A percentile compares a stretch with the other conserved stretches of the same genome.
Conservation (phyloP, 768 basidiomycete species). For the Suillus tomentosus region DNA sequence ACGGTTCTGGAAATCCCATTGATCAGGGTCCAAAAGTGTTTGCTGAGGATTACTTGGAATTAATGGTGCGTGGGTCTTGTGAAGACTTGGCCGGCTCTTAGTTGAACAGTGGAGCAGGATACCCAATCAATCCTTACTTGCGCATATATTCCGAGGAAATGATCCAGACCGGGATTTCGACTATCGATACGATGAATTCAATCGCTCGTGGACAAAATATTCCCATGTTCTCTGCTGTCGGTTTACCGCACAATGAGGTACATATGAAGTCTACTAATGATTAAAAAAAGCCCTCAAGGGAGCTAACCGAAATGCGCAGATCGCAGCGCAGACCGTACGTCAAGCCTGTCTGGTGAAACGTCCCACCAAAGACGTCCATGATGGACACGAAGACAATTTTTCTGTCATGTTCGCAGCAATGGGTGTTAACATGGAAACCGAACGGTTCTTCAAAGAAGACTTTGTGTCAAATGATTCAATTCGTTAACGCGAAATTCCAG, state of each 20-base stretch:
- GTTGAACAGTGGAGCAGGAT: slow-evolving; percentile 54
- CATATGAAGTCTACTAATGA: slow-evolving; percentile 11
- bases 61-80: slow-evolving; percentile 66
- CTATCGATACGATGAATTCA: slow-evolving; percentile 97
- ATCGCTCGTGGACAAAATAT: slow-evolving; percentile 99
- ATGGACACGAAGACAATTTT: slow-evolving; percentile 99
- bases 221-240: slow-evolving; percentile 98
- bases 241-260: slow-evolving; percentile 98
- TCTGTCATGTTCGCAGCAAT: slow-evolving; percentile 99
- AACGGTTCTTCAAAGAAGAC: slow-evolving; percentile 99
- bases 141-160: slow-evolving; percentile 99
- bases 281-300: background rate
- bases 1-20: slow-evolving; percentile 96
- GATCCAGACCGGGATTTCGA: slow-evolving; percentile 99
- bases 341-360: slow-evolving; percentile 97
- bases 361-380: slow-evolving; percentile 95
- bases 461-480: slow-evolving; percentile 75
- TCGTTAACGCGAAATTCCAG: slow-evolving; percentile 36
- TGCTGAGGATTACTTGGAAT: slow-evolving; percentile 99
- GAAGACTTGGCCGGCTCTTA: slow-evolving; percentile 4
- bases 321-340: slow-evolving; percentile 99
- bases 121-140: slow-evolving; percentile 96
- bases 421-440: slow-evolving; percentile 99
- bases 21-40: slow-evolving; percentile 99
- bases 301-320: slow-evolving; percentile 48